A percentile compares a stretch with the other conserved stretches of the same genome.
Evolutionary conservation across 2,329 filamentous ascomycete species (phyloP).

Genomic region (Verticillium alfalfae): DNA sequence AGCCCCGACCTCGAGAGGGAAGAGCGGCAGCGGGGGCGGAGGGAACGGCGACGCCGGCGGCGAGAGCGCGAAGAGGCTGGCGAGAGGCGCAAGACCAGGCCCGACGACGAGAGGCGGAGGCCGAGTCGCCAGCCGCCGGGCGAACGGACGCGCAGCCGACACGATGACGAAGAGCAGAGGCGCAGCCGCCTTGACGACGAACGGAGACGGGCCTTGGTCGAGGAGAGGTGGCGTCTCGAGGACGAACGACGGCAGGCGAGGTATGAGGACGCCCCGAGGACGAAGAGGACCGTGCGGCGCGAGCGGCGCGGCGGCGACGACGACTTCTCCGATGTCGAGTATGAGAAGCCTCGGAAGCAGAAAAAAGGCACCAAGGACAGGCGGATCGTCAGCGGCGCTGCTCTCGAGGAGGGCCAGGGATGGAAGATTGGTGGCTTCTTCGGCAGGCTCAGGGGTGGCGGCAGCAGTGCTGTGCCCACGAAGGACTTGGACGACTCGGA

Average conservation of each 20-base stretch:
- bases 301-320: conserved; percentile 6
- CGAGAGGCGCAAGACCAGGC: conserved; percentile 12
- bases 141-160: conserved; percentile 11
- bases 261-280: conserved; percentile 9
- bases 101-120: conserved; percentile 13
- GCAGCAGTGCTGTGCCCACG: conserved; percentile 40
- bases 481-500: conserved; percentile 42
- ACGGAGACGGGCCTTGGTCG: conserved; percentile 1
- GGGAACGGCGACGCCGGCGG: conserved; percentile 23
- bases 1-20: conserved; percentile 22
- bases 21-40: conserved; percentile 23
- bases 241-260: conserved; percentile 3
- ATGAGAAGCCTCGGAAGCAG: conserved; percentile 25
- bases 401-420: conserved; percentile 61
- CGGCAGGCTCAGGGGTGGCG: conserved; percentile 35
- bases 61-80: not conserved
- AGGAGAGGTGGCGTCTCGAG: not conserved
- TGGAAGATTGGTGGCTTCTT: conserved; percentile 13
- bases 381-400: conserved; percentile 63
- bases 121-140: conserved; percentile 6
- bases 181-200: conserved; percentile 10
- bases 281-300: conserved; percentile 5
- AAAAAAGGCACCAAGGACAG: conserved; percentile 41
- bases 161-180: conserved; percentile 11
- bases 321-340: conserved; percentile 19